Evolutionary conservation across 1,139 yeast genomes (phyloP).

Genomic region (Geotrichum europaeum): DNA sequence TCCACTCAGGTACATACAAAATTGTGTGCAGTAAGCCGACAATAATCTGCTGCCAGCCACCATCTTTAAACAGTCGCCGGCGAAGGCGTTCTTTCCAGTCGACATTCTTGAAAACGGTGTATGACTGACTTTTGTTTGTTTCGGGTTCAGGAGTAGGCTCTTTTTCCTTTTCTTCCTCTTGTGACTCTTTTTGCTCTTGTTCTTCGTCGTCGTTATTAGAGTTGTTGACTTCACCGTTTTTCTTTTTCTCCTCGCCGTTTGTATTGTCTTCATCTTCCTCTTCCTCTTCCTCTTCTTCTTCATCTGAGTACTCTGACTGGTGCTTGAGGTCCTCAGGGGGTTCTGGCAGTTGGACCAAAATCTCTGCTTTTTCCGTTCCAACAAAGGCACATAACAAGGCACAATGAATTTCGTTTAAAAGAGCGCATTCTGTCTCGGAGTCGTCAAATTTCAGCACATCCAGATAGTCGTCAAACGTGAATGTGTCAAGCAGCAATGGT

Average conservation of each 20-base stretch:
- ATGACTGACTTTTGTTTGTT: slow-evolving; percentile 46
- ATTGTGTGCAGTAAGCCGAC: slow-evolving; percentile 59
- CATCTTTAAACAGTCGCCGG: slow-evolving; percentile 71
- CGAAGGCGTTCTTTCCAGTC: slow-evolving; percentile 76
- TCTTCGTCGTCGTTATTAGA: slow-evolving; percentile 19
- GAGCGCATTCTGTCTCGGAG: slow-evolving; percentile 45
- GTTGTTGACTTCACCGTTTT: slow-evolving; percentile 18
- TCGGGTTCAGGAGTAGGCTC: slow-evolving; percentile 23
- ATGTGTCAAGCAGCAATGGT: slow-evolving; percentile 59
- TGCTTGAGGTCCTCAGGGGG: slow-evolving; percentile 26
- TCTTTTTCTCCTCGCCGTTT: slow-evolving; percentile 15
- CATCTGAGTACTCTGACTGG: slow-evolving; percentile 22
- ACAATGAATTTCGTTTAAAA: slow-evolving; percentile 70
- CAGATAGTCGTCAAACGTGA: slow-evolving; percentile 74
- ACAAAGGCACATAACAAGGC: slow-evolving; percentile 37
- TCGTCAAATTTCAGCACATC: slow-evolving; percentile 50
- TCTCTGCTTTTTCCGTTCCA: slow-evolving; percentile 24
- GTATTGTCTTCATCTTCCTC: slow-evolving; percentile 27
- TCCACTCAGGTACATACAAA: slow-evolving; percentile 53
- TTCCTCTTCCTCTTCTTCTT: slow-evolving; percentile 33
- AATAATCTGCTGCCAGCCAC: slow-evolving; percentile 76
- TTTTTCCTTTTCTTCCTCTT: slow-evolving; percentile 19
- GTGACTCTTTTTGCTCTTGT: slow-evolving; percentile 23
- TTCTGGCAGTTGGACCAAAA: slow-evolving; percentile 41
- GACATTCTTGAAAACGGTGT: slow-evolving; percentile 54